A percentile compares a stretch with the other conserved stretches of the same genome.
Conservation (phyloP, 768 basidiomycete species). For the Rhizopogon vesiculosus region DNA sequence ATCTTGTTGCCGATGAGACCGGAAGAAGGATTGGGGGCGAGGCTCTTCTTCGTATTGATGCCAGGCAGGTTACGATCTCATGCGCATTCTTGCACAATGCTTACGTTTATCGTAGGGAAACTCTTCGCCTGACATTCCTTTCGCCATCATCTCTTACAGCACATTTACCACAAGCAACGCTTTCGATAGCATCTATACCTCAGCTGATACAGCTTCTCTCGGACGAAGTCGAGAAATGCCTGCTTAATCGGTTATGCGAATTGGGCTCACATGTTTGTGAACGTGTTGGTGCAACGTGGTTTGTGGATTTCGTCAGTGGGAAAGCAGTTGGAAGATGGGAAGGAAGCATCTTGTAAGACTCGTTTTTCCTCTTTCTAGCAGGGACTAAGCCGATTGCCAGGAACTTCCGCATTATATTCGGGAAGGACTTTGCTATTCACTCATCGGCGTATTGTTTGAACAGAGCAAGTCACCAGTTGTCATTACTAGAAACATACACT, state of each 20-base stretch:
- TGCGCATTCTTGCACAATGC: neutral
- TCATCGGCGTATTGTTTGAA: constrained; percentile 57
- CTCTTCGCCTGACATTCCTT: constrained; percentile 67
- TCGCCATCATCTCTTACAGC: constrained; percentile 77
- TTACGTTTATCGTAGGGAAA: constrained; percentile 43
- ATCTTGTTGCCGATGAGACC: constrained; percentile 37
- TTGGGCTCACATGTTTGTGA: constrained; percentile 56
- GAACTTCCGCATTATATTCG: constrained; percentile 58
- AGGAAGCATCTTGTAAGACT: constrained; percentile 65
- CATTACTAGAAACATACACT: constrained; percentile 37
- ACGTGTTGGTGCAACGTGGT: constrained; percentile 57
- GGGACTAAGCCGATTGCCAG: constrained; percentile 29
- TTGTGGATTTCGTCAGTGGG: constrained; percentile 67
- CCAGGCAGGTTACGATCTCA: constrained; percentile 39
- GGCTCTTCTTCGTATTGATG: constrained; percentile 64
- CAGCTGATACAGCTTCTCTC: constrained; percentile 70
- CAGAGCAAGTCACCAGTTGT: constrained; percentile 36
- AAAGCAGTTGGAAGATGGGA: constrained; percentile 73
- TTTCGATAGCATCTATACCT: constrained; percentile 68
- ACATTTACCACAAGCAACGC: constrained; percentile 75
- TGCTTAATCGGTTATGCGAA: constrained; percentile 66
- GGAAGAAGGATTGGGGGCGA: constrained; percentile 60
- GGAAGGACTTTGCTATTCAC: constrained; percentile 43
- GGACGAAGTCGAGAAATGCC: constrained; percentile 72
- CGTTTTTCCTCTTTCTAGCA: neutral